Evolutionary conservation across 768 basidiomycete genomes (phyloP).

Genomic region (Amanita brunnescens): DNA sequence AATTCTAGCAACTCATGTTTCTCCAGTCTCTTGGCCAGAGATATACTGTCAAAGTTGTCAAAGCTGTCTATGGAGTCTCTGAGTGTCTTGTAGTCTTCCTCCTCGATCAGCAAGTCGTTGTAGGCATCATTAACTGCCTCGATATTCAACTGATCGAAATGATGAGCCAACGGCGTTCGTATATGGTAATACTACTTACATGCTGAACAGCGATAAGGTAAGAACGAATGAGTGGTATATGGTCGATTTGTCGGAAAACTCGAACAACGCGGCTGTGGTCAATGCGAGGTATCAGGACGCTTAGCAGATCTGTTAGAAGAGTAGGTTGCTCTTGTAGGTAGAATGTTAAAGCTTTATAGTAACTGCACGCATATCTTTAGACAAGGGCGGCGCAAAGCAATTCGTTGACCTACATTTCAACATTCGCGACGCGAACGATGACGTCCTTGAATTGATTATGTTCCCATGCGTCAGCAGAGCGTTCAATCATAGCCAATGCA

Average conservation of each 20-base stretch:
- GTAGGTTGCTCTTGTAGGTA: conserved; percentile 92
- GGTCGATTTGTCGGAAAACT: conserved; percentile 92
- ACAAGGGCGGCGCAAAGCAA: background rate
- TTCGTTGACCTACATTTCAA: conserved; percentile 69
- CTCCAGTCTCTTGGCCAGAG: conserved; percentile 78
- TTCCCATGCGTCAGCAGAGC: conserved; percentile 97
- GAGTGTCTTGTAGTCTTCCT: conserved; percentile 97
- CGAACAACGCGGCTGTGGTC: conserved; percentile 94
- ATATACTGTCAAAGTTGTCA: conserved; percentile 93
- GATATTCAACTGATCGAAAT: conserved; percentile 66
- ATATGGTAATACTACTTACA: conserved; percentile 34
- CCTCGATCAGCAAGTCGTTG: conserved; percentile 96
- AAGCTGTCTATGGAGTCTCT: conserved; percentile 98
- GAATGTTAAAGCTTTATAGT: conserved; percentile 92
- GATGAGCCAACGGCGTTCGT: background rate
- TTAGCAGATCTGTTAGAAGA: conserved; percentile 86
- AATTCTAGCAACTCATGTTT: conserved; percentile 91
- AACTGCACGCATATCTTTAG: conserved; percentile 35
- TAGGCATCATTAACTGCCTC: conserved; percentile 98
- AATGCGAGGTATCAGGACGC: conserved; percentile 87
- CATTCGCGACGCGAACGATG: conserved; percentile 90
- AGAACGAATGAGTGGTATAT: conserved; percentile 89
- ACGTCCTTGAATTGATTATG: conserved; percentile 99
- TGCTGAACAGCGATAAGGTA: conserved; percentile 97
- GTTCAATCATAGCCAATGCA: conserved; percentile 96